A percentile compares a stretch with the other conserved stretches of the same genome.
These are phyloP conservation scores for Hypoxylon cercidicola DNA, from an alignment of 495 filamentous ascomycete species.

Conservation along the genomic window DNA sequence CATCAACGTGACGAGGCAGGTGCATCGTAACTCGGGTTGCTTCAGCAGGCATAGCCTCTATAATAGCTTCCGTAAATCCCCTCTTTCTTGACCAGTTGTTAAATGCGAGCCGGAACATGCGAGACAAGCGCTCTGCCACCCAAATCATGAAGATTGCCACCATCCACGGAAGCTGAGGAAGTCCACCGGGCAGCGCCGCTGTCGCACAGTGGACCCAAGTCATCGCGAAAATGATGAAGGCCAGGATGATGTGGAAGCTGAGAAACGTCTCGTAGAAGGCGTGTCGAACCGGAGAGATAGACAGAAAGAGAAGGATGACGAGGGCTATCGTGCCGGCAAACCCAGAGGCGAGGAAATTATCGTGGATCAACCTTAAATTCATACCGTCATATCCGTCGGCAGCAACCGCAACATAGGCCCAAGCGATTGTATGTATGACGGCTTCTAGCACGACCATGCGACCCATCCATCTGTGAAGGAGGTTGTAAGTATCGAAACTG, in stretches of 20 bases:
- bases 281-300: constrained; percentile 82
- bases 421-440: constrained; percentile 76
- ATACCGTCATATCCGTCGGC: constrained; percentile 72
- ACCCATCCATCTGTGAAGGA: constrained; percentile 88
- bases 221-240: constrained; percentile 67
- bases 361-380: constrained; percentile 54
- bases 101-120: constrained; percentile 74
- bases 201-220: constrained; percentile 75
- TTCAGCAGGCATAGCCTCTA: constrained; percentile 84
- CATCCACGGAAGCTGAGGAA: constrained; percentile 73
- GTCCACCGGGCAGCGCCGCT: constrained; percentile 54
- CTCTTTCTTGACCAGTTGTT: constrained; percentile 69
- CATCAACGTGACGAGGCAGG: constrained; percentile 77
- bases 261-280: constrained; percentile 97
- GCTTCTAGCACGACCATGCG: constrained; percentile 79
- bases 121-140: constrained; percentile 76
- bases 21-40: constrained; percentile 83
- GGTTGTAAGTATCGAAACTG: constrained; percentile 90
- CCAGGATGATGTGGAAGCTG: constrained; percentile 79
- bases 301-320: constrained; percentile 66
- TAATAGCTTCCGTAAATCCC: constrained; percentile 73
- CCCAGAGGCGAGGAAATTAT: constrained; percentile 67
- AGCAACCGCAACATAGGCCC: constrained; percentile 74
- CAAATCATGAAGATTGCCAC: constrained; percentile 76
- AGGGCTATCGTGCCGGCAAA: constrained; percentile 65